These are phyloP conservation scores for Fusarium duplospermum DNA, from an alignment of 2,329 filamentous ascomycete species.

Conservation along the genomic window DNA sequence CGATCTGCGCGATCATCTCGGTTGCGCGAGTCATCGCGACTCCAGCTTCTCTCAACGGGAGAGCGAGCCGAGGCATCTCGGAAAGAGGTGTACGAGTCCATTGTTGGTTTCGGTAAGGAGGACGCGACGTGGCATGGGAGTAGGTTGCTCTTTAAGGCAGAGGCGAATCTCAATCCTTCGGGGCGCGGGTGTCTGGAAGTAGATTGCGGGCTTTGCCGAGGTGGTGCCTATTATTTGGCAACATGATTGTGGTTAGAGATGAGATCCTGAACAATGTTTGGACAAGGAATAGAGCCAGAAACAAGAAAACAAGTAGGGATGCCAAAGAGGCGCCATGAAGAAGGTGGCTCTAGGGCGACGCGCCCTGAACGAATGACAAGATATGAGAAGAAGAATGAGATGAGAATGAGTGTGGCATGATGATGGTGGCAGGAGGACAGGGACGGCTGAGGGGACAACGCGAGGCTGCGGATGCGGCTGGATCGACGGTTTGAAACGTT, in stretches of 20 bases:
- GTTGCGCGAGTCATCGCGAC: slow-evolving; percentile 62
- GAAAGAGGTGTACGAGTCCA: slow-evolving; percentile 68
- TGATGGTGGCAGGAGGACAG: slow-evolving; percentile 12
- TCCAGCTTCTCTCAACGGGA: slow-evolving; percentile 65
- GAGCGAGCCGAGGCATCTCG: slow-evolving; percentile 65
- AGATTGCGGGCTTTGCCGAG: slow-evolving; percentile 42
- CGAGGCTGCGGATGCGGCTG: slow-evolving; percentile 42
- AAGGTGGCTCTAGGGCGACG: slow-evolving; percentile 27
- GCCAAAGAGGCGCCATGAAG: slow-evolving; percentile 45
- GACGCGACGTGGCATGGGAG: slow-evolving; percentile 32
- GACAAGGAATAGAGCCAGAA: slow-evolving; percentile 38
- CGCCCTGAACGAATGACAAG: slow-evolving; percentile 26
- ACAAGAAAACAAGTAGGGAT: slow-evolving; percentile 39
- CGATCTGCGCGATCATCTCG: slow-evolving; percentile 61
- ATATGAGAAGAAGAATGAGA: slow-evolving; percentile 17
- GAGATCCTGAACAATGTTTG: slow-evolving; percentile 54
- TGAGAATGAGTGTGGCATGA: slow-evolving; percentile 11
- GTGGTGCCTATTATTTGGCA: slow-evolving; percentile 61
- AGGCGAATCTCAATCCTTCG: slow-evolving; percentile 9
- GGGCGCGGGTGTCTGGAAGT: slow-evolving; percentile 18
- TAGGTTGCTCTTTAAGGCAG: slow-evolving; percentile 3
- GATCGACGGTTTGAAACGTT: slow-evolving; percentile 36
- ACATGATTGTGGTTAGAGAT: slow-evolving; percentile 68
- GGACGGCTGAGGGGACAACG: slow-evolving; percentile 35
- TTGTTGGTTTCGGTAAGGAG: slow-evolving; percentile 43